These are phyloP conservation scores for Coleophoma crateriformis DNA, from an alignment of 2,329 filamentous ascomycete genomes.

Conservation along the genomic window DNA sequence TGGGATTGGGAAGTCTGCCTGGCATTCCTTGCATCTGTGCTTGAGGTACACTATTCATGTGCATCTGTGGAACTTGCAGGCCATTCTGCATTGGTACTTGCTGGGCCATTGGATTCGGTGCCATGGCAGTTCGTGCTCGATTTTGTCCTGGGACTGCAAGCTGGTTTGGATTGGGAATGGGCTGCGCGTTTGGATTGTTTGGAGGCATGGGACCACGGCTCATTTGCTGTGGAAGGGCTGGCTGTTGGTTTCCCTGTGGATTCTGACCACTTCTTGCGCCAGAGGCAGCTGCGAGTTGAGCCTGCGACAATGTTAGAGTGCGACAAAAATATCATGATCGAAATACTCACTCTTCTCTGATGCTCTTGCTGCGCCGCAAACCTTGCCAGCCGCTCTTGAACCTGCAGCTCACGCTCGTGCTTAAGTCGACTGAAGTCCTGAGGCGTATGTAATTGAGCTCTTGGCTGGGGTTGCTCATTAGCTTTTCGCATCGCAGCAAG, in stretches of 20 bases:
- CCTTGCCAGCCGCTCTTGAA: conserved; percentile 54
- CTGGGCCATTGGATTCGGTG: conserved; percentile 47
- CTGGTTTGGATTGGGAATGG: not conserved
- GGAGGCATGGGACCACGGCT: conserved; percentile 18
- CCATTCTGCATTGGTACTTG: conserved; percentile 17
- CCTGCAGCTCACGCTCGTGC: conserved; percentile 73
- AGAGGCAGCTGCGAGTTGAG: not conserved
- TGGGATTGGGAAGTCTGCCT: conserved; percentile 50
- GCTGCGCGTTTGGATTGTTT: conserved; percentile 7
- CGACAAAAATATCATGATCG: conserved; percentile 21
- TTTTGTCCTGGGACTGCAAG: conserved; percentile 30
- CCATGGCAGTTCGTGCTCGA: conserved; percentile 47
- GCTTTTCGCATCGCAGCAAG: conserved; percentile 78
- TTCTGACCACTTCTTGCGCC: not conserved
- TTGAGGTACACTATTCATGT: conserved; percentile 60
- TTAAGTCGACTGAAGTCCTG: conserved; percentile 87
- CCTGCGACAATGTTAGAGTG: not conserved
- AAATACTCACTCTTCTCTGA: conserved; percentile 46
- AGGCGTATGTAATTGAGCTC: conserved; percentile 61
- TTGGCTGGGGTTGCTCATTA: conserved; percentile 55
- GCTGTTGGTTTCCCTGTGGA: conserved; percentile 14
- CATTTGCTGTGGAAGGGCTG: conserved; percentile 8
- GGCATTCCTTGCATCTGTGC: conserved; percentile 56
- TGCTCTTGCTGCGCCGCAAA: conserved; percentile 31
- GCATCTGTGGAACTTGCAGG: conserved; percentile 36